phyloP scores from a whole-genome alignment of 768 basidiomycete genomes.

The Suillus clintonianus region DNA sequence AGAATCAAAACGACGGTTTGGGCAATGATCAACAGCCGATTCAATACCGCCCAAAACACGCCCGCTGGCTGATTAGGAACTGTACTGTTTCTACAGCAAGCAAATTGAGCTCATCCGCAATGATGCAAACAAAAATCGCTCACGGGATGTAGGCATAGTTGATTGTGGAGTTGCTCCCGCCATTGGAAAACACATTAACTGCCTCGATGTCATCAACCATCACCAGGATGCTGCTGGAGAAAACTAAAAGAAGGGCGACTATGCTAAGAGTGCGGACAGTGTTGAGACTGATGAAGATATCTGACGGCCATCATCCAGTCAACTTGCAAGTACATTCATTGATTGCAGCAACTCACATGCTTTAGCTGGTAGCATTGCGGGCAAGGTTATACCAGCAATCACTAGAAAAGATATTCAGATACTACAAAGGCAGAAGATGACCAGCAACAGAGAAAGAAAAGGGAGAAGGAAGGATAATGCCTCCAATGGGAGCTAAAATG shows the following conservation, averaged over 20 bases:
- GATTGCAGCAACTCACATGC: conserved; percentile 22
- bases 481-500: background rate
- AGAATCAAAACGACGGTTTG: conserved; percentile 73
- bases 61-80: conserved; percentile 95
- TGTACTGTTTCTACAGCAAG: conserved; percentile 58
- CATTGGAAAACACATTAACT: conserved; percentile 62
- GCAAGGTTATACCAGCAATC: conserved; percentile 15
- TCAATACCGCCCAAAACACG: conserved; percentile 87
- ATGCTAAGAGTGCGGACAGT: conserved; percentile 74
- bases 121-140: conserved; percentile 16
- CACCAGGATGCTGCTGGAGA: conserved; percentile 72
- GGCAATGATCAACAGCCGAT: conserved; percentile 82
- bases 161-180: conserved; percentile 40
- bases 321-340: background rate
- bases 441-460: conserved; percentile 24
- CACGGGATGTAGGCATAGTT: conserved; percentile 85
- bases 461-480: background rate
- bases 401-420: conserved; percentile 10
- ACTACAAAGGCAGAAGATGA: conserved; percentile 8
- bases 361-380: conserved; percentile 28
- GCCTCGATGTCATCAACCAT: conserved; percentile 76
- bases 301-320: conserved; percentile 21
- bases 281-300: conserved; percentile 76
- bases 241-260: conserved; percentile 76
- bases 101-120: background rate